Base-by-base conservation (phyloP, 495 filamentous ascomycete genomes). In the Talaromyces nanjingensis region DNA sequence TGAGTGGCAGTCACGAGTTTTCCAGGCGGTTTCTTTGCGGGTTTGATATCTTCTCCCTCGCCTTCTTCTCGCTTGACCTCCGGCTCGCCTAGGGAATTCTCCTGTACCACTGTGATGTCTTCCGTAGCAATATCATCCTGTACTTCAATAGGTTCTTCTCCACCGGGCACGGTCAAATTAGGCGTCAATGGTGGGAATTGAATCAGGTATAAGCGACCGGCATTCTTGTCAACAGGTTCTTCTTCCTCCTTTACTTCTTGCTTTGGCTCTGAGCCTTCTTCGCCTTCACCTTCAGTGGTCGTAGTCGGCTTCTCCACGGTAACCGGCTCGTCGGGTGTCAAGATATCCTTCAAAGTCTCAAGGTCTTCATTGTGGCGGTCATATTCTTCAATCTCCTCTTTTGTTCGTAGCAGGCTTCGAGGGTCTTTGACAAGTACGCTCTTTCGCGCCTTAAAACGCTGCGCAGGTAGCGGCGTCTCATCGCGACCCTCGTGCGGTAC, bases 131-230 rank as follows among this genome's bases (percentile, higher is more conserved):
- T 16, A 11, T 63, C 33, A 65, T 66, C 37, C 58, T 64, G 64
- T 49, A 63, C 65, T 47, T 59, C 58, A 68, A 64, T 27, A 45
- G n/a, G 45, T 62, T 70, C 62, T 24, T 52, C 57, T 31, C 64
- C 61, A 11, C 67, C 71, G 6, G 76, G 70, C 14, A 79, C 62
- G 25, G 71, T 65, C 57, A 85, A 76, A 62, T 76, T 79, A 58
- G 83, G 83, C 0, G 82, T 77, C 67, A 83, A 75, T 2, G 82
- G 82, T 8, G 83, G 83, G 68, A 85, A 80, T 66, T 85, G 82
- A 70, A 85, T 79, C 20, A 84, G 70, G 70, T 81, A 84, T 27
- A 83, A 70, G 42, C 77, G 73, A 24, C 80, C 78, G 6, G 72
- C 60, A 18, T 77, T 67, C 37, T 74, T 72, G 62, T 76, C 69